Evolutionary conservation across 495 filamentous ascomycete species (phyloP).

Genomic region (Bathelium albidoporum): DNA sequence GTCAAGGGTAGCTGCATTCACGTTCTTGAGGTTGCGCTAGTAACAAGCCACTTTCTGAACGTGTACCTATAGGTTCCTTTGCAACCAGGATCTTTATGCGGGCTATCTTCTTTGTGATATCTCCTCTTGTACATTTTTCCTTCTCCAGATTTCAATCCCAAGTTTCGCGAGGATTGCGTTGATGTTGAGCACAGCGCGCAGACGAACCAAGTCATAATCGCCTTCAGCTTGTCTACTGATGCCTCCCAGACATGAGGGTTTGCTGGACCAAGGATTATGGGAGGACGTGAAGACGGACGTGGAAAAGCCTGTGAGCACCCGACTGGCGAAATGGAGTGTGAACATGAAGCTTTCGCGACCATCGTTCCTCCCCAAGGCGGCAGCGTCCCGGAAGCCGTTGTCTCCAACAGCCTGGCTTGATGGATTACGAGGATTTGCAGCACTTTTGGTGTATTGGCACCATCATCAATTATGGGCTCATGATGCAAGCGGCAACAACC

Average conservation of each 20-base stretch:
- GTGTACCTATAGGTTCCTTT: neutral
- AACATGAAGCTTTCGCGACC: neutral
- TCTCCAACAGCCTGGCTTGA: conserved; percentile 17
- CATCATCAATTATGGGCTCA: conserved; percentile 34
- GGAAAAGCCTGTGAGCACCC: neutral
- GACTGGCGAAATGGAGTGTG: neutral
- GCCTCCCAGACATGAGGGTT: neutral
- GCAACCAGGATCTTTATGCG: neutral
- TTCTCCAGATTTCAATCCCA: too few species aligned
- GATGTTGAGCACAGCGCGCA: neutral
- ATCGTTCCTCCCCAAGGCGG: neutral
- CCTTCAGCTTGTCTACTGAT: neutral
- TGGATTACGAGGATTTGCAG: conserved; percentile 18
- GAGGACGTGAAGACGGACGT: neutral
- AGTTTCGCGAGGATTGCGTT: neutral
- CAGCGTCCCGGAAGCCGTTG: neutral
- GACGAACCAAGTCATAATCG: neutral
- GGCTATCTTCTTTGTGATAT: neutral
- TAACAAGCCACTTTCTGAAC: neutral
- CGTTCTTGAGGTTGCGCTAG: neutral
- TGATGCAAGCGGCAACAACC: conserved; percentile 16
- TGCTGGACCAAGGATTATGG: neutral
- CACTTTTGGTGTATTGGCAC: conserved; percentile 20
- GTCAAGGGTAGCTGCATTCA: neutral
- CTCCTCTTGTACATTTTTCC: neutral